These are phyloP conservation scores for Aspergillus quadrilineatus DNA, from an alignment of 2,329 filamentous ascomycete species.

Conservation along the genomic window DNA sequence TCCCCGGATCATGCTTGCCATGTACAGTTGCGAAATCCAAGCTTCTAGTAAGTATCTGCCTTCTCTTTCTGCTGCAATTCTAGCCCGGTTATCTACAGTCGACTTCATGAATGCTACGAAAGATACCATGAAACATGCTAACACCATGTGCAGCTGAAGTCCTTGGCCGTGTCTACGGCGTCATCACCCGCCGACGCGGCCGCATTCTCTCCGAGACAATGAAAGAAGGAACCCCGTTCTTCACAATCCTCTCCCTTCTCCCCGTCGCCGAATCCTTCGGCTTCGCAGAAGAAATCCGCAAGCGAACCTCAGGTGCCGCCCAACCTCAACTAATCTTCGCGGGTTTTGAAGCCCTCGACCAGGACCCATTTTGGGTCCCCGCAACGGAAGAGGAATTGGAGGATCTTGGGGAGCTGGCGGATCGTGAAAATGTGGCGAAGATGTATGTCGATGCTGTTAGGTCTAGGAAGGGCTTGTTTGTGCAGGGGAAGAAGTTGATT, in stretches of 20 bases:
- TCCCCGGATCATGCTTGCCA: conserved; percentile 88
- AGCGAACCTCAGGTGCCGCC: conserved; percentile 85
- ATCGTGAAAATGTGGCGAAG: conserved; percentile 94
- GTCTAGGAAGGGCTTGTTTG: conserved; percentile 80
- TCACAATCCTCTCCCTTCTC: conserved; percentile 83
- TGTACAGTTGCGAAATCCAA: conserved; percentile 98
- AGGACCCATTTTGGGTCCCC: conserved; percentile 97
- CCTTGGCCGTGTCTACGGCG: conserved; percentile 89
- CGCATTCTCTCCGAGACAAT: conserved; percentile 86
- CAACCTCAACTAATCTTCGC: conserved; percentile 91
- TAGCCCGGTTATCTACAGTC: background rate
- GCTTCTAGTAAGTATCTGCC: conserved; percentile 67
- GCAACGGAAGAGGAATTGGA: conserved; percentile 95
- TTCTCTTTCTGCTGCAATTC: background rate
- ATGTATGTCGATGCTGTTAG: conserved; percentile 90
- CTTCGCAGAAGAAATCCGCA: conserved; percentile 94
- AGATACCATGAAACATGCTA: background rate
- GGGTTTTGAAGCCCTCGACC: conserved; percentile 87
- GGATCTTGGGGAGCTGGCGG: conserved; percentile 89
- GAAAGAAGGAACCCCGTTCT: conserved; percentile 94
- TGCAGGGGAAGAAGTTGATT: conserved; percentile 70
- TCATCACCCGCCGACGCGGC: conserved; percentile 91
- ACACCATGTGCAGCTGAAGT: conserved; percentile 67
- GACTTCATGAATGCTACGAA: too few relatives aligned
- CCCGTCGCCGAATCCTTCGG: conserved; percentile 95